phyloP scores from a whole-genome alignment of 2,329 filamentous ascomycete species.

The Colletotrichum somersetense region DNA sequence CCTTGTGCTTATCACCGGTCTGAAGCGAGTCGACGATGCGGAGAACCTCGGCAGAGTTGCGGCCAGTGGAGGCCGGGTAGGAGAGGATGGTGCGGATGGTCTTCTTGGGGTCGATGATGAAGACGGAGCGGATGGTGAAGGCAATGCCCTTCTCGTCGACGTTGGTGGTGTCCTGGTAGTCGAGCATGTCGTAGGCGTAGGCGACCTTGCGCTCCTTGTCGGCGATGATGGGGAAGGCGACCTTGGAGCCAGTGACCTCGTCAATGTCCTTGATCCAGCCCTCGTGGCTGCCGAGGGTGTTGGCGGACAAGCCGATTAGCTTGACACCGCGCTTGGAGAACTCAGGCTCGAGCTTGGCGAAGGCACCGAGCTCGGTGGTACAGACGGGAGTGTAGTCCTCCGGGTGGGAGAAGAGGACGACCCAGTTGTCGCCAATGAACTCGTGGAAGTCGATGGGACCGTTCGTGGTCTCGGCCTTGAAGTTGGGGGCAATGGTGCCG shows the following conservation, averaged over 20 bases:
- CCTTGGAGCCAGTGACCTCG: conserved; percentile 78
- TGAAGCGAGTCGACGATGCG: conserved; percentile 84
- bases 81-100: conserved; percentile 92
- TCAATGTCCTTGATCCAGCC: conserved; percentile 92
- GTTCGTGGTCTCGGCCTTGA: conserved; percentile 83
- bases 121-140: conserved; percentile 95
- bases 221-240: conserved; percentile 84
- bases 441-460: conserved; percentile 86
- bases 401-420: conserved; percentile 86
- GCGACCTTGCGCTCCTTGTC: conserved; percentile 84
- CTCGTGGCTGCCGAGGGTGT: conserved; percentile 85
- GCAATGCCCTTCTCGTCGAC: conserved; percentile 86
- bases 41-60: conserved; percentile 84
- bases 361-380: conserved; percentile 94
- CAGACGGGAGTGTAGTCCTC: conserved; percentile 95
- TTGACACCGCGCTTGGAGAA: conserved; percentile 90
- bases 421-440: conserved; percentile 84
- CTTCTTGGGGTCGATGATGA: conserved; percentile 94
- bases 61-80: conserved; percentile 91
- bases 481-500: conserved; percentile 80
- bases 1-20: conserved; percentile 87
- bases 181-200: conserved; percentile 84
- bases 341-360: conserved; percentile 89
- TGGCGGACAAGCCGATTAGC: conserved; percentile 91
- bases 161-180: conserved; percentile 85